phyloP scores from a whole-genome alignment of 495 filamentous ascomycete species.

The Talaromyces wortmannii region DNA sequence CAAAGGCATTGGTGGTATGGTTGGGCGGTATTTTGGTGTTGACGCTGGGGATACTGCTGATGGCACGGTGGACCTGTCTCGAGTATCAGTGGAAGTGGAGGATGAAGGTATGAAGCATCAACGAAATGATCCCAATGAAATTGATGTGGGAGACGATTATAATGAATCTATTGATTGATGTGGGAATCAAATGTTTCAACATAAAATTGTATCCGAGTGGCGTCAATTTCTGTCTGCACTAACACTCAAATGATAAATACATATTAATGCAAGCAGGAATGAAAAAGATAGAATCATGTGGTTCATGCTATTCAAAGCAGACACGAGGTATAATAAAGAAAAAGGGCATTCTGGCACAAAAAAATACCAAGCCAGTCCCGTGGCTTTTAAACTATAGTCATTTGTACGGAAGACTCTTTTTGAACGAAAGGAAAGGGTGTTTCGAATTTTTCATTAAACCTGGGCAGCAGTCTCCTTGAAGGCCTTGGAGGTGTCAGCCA shows the following conservation, averaged over 20 bases:
- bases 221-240: neutral
- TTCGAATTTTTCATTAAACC: slow-evolving; percentile 4
- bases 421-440: neutral
- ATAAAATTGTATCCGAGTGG: too few relatives aligned
- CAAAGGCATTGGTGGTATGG: slow-evolving; percentile 26
- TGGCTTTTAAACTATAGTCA: neutral
- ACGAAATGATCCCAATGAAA: neutral
- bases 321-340: neutral
- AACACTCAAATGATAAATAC: neutral
- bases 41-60: slow-evolving; percentile 27
- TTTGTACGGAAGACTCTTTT: neutral
- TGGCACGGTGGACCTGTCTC: slow-evolving; percentile 43
- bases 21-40: slow-evolving; percentile 30
- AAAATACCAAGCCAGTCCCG: neutral
- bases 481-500: slow-evolving; percentile 51
- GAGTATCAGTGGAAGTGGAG: slow-evolving; percentile 40
- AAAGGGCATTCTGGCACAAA: neutral
- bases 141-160: neutral
- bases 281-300: neutral
- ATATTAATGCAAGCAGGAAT: neutral
- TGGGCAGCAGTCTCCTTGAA: slow-evolving; percentile 6
- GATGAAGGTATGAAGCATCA: slow-evolving; percentile 20
- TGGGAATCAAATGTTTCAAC: neutral
- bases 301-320: neutral
- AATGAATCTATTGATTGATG: neutral